These are phyloP conservation scores for Sclerotinia minor DNA, from an alignment of 2,329 filamentous ascomycete genomes.

Conservation along the genomic window DNA sequence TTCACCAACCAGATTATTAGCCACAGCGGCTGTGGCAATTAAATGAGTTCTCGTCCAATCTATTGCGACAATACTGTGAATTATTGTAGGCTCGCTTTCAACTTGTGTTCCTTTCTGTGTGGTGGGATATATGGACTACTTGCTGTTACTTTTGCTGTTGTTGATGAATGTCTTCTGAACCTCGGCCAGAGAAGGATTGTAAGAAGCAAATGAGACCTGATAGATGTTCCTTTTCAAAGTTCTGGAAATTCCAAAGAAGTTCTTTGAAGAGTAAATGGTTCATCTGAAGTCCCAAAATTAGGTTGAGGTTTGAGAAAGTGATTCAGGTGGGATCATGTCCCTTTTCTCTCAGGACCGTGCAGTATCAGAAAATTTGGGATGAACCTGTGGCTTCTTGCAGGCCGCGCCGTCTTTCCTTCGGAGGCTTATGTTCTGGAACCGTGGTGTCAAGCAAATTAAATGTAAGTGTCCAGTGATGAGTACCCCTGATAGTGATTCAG, in stretches of 20 bases:
- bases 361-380: constrained; percentile 40
- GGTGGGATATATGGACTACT: constrained; percentile 11
- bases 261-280: constrained; percentile 33
- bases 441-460: constrained; percentile 33
- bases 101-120: neutral
- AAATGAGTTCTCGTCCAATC: constrained; percentile 9
- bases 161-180: constrained; percentile 13
- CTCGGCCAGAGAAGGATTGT: constrained; percentile 23
- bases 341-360: constrained; percentile 37
- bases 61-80: neutral
- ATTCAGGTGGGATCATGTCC: constrained; percentile 39
- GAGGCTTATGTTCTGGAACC: constrained; percentile 38
- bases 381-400: constrained; percentile 43
- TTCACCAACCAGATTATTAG: constrained; percentile 13
- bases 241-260: constrained; percentile 39
- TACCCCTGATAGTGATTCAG: constrained; percentile 33
- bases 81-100: neutral
- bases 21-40: constrained; percentile 10
- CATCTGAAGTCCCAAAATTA: constrained; percentile 37
- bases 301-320: constrained; percentile 34
- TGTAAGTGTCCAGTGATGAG: constrained; percentile 36
- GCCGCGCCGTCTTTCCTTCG: constrained; percentile 34
- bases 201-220: constrained; percentile 33
- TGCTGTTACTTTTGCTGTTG: constrained; percentile 9
- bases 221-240: constrained; percentile 31